phyloP scores from a whole-genome alignment of 495 filamentous ascomycete genomes.

The Podospora pseudocomata region DNA sequence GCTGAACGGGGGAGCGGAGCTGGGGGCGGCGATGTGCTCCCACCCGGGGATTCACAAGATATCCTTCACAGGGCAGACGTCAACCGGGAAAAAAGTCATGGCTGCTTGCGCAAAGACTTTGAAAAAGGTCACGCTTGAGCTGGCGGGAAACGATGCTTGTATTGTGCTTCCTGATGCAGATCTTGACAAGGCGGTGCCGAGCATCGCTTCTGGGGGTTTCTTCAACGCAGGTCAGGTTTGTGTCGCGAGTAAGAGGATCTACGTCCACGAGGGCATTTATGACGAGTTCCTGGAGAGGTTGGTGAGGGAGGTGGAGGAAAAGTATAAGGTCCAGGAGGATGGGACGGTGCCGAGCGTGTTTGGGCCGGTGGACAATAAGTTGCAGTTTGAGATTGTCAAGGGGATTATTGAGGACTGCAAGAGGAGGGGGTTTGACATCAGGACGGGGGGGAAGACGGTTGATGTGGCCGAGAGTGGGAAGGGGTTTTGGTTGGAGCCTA shows the following conservation, averaged over 20 bases:
- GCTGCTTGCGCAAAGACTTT: conserved; percentile 56
- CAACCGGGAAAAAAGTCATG: conserved; percentile 63
- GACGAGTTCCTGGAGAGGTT: conserved; percentile 55
- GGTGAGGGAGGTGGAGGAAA: conserved; percentile 51
- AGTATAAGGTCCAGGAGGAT: conserved; percentile 47
- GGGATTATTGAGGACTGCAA: conserved; percentile 43
- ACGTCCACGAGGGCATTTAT: conserved; percentile 66
- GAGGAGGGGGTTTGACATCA: conserved; percentile 43
- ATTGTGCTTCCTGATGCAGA: conserved; percentile 65
- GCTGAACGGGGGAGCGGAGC: conserved; percentile 61
- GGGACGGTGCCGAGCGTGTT: conserved; percentile 42
- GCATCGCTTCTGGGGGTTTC: conserved; percentile 50
- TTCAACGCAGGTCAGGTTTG: conserved; percentile 59
- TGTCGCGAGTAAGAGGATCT: conserved; percentile 58
- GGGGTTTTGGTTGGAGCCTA: conserved; percentile 48
- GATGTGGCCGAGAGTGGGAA: conserved; percentile 23
- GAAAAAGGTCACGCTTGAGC: conserved; percentile 51
- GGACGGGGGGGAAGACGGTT: conserved; percentile 35
- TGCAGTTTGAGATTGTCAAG: conserved; percentile 56
- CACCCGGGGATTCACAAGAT: conserved; percentile 66
- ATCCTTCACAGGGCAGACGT: conserved; percentile 63
- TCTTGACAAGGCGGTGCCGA: conserved; percentile 54
- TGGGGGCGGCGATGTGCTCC: conserved; percentile 55
- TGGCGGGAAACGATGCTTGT: conserved; percentile 66
- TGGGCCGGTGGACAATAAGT: conserved; percentile 58